Conservation (phyloP, 805 yeast species). For the Cyberlindnera galapagoensis region DNA sequence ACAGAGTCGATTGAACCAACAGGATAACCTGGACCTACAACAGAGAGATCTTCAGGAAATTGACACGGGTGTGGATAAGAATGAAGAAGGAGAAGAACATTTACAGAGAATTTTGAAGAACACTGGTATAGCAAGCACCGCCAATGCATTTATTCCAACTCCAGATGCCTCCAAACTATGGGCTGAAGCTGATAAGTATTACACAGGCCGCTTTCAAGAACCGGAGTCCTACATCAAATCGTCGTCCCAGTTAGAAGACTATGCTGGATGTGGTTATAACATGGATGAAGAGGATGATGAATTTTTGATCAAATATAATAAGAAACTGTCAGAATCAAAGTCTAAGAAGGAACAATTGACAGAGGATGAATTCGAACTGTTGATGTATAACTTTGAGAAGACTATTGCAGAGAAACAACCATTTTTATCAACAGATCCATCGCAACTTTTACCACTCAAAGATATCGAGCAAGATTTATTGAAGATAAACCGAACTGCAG, state of each 20-base stretch:
- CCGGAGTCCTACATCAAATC: constrained; percentile 82
- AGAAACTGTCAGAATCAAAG: constrained; percentile 18
- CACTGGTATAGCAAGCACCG: constrained; percentile 55
- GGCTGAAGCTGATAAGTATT: constrained; percentile 70
- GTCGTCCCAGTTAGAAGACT: constrained; percentile 95
- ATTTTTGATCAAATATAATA: constrained; percentile 44
- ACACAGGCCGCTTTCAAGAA: constrained; percentile 55
- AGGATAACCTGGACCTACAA: constrained; percentile 62
- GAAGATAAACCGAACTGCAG: constrained; percentile 39
- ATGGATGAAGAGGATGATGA: constrained; percentile 86
- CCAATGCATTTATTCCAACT: constrained; percentile 63
- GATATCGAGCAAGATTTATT: constrained; percentile 55
- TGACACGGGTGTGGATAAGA: constrained; percentile 97
- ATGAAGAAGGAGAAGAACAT: constrained; percentile 96
- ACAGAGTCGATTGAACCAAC: constrained; percentile 74
- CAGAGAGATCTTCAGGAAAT: constrained; percentile 84
- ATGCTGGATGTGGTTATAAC: constrained; percentile 76
- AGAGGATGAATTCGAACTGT: constrained; percentile 81
- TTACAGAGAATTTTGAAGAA: constrained; percentile 86
- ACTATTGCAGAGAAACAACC: constrained; percentile 81
- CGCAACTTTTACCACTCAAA: constrained; percentile 59
- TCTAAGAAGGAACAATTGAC: constrained; percentile 34
- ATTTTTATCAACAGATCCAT: constrained; percentile 77
- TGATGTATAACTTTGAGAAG: constrained; percentile 68
- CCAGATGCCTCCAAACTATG: constrained; percentile 88